Base-by-base conservation (phyloP, 2,329 filamentous ascomycete species). In the Biscogniauxia marginata region DNA sequence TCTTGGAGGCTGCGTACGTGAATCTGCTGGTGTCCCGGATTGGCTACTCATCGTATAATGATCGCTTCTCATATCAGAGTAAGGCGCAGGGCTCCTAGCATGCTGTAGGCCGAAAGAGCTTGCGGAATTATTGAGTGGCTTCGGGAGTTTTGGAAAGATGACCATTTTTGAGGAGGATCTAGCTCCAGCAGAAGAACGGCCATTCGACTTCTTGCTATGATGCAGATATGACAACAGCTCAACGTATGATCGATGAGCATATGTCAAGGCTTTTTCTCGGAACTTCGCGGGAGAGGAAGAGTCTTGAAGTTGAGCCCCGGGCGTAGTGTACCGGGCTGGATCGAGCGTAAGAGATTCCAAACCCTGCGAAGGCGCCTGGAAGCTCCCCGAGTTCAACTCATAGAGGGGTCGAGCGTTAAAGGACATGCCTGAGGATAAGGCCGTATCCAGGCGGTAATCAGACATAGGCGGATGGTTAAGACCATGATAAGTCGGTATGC, bases 241-340 rank as follows among this genome's bases (percentile, higher is more conserved):
- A 49, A 89, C 78, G 71, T 93, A 93, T 25, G 87, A 82, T 62
- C 80, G 80, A 69, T 92, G 87, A n/a, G 89, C 89, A 74, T 85
- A 86, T 13, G 82, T 77, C 21, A 92, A 74, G 2, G 84, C 83
- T 60, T 84, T 87, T 61, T 91, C 88, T 61, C 85, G 87, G 67
- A 90, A 90, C 7, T 73, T 74, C 16, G 67, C 53, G 16, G 72
- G 71, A 3, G 72, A 66, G 16, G 68, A 58, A 18, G 53, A 57
- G 6, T 71, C 71, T 9, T 61, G 57, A 9, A 60, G 25, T 8
- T 53, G 58, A 20, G 58, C 43, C n/a, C 58, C 54, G 22, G 57
- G 55, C 13, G 51, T 48, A 21, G 61, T 55, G 53, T 69, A 69
- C 5, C 61, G 62, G 19, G 51, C 58, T 61, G 59, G 54, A 24